Conservation (phyloP, 768 basidiomycete species). For the Termitomyces sp. region DNA sequence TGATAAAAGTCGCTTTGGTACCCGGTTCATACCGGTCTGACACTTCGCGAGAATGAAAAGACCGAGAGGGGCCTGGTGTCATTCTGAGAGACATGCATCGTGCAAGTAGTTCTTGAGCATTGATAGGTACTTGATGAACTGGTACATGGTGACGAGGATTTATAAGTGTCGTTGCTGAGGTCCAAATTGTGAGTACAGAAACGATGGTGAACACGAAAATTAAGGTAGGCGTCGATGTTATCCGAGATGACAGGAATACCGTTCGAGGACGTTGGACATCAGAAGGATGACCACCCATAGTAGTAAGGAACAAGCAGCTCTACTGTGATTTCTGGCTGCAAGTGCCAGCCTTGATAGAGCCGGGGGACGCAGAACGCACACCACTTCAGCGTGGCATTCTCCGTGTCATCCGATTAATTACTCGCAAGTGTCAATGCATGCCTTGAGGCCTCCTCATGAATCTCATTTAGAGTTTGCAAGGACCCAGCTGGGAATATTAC, state of each 20-base stretch:
- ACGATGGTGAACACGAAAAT: constrained; percentile 11
- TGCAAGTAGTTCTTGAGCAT: constrained; percentile 28
- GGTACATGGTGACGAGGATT: background rate
- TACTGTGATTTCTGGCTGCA: background rate
- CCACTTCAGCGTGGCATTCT: background rate
- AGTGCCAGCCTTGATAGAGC: background rate
- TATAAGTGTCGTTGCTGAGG: constrained; percentile 3
- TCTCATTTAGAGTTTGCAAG: background rate
- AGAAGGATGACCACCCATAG: constrained; percentile 16
- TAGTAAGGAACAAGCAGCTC: constrained; percentile 7
- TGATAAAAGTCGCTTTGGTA: constrained; percentile 60
- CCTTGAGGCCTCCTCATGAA: constrained; percentile 1
- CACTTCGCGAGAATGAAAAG: constrained; percentile 34
- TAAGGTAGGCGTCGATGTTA: constrained; percentile 2
- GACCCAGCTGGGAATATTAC: background rate
- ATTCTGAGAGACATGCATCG: constrained; percentile 48
- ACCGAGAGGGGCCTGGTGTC: constrained; percentile 33
- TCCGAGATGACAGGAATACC: background rate
- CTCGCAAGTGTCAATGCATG: background rate
- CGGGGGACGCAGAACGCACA: background rate
- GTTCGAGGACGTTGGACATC: constrained; percentile 4
- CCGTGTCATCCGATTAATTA: background rate
- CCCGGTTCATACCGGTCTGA: constrained; percentile 67
- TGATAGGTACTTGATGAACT: constrained; percentile 14
- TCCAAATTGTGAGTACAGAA: constrained; percentile 10